Conservation (phyloP, 441 rosid genomes). For the Croton laevigatus region DNA sequence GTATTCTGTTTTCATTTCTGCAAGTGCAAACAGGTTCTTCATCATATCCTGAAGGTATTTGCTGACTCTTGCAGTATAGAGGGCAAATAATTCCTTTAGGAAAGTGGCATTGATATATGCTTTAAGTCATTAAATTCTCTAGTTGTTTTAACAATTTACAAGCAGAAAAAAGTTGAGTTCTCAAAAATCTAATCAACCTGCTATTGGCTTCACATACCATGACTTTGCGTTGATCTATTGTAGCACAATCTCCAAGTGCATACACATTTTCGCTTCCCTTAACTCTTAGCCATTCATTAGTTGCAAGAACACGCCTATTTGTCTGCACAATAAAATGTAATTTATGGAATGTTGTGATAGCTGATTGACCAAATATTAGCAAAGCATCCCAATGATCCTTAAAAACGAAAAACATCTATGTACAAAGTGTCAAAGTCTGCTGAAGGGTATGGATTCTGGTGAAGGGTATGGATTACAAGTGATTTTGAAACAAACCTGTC, state of each 20-base stretch:
- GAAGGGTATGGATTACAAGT: too few species aligned
- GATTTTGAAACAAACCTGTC: constrained; percentile 48
- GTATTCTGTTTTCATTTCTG: too few species aligned
- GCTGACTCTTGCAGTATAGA: too few species aligned
- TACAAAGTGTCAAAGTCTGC: neutral
- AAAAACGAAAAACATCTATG: neutral
- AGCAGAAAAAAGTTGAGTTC: too few species aligned
- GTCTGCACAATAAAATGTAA: constrained; percentile 35
- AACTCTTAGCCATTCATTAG: constrained; percentile 84
- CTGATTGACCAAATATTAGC: constrained; percentile 2
- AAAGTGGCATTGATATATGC: too few species aligned
- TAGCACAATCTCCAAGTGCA: constrained; percentile 94
- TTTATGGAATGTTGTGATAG: neutral
- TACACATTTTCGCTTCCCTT: constrained; percentile 71
- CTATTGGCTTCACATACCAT: constrained; percentile 46
- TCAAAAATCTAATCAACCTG: constrained; percentile 17
- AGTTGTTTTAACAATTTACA: too few species aligned
- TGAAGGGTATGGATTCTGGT: neutral
- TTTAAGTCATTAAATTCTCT: too few species aligned
- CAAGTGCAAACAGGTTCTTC: too few species aligned
- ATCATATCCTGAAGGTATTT: too few species aligned
- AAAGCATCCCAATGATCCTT: neutral
- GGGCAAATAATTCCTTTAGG: too few species aligned
- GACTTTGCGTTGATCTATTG: constrained; percentile 86
- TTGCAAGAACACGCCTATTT: constrained; percentile 65